phyloP scores from a whole-genome alignment of 2,329 filamentous ascomycete genomes.

The Pezizomycotina sp. region DNA sequence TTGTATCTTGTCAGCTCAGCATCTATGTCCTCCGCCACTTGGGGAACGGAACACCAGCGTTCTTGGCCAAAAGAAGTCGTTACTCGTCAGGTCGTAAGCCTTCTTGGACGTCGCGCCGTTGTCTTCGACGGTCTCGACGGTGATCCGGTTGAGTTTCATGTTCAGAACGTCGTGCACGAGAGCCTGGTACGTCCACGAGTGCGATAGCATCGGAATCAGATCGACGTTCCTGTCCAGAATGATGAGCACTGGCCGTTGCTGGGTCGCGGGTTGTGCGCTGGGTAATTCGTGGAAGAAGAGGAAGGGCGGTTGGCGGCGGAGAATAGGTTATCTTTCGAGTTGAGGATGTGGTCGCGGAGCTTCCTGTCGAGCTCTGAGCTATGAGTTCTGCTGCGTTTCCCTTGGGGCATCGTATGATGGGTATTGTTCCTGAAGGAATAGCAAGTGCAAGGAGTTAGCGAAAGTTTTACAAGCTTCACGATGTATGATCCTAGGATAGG shows the following conservation, averaged over 20 bases:
- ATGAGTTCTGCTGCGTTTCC: slow-evolving; percentile 89
- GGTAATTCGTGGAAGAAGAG: slow-evolving; percentile 34
- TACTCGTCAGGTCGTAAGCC: slow-evolving; percentile 73
- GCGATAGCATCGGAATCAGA: slow-evolving; percentile 93
- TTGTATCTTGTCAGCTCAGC: slow-evolving; percentile 86
- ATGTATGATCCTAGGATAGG: not conserved
- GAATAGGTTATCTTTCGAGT: slow-evolving; percentile 83
- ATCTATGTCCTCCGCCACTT: slow-evolving; percentile 92
- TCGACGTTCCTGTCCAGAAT: slow-evolving; percentile 93
- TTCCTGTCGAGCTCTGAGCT: slow-evolving; percentile 82
- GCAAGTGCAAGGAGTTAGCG: slow-evolving; percentile 7
- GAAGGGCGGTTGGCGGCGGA: slow-evolving; percentile 35
- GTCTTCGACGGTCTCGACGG: slow-evolving; percentile 67
- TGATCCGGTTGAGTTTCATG: slow-evolving; percentile 83
- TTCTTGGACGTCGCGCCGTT: slow-evolving; percentile 62
- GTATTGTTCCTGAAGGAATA: slow-evolving; percentile 54
- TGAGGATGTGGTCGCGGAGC: slow-evolving; percentile 85
- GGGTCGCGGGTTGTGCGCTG: slow-evolving; percentile 40
- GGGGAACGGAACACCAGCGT: slow-evolving; percentile 83
- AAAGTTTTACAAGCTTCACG: no score
- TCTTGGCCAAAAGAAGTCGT: slow-evolving; percentile 91
- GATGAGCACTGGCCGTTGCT: slow-evolving; percentile 73
- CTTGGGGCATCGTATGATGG: slow-evolving; percentile 87
- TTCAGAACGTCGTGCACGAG: slow-evolving; percentile 48
- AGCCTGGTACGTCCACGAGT: slow-evolving; percentile 56